phyloP scores from a whole-genome alignment of 495 filamentous ascomycete genomes.

The Talaromyces borbonicus region DNA sequence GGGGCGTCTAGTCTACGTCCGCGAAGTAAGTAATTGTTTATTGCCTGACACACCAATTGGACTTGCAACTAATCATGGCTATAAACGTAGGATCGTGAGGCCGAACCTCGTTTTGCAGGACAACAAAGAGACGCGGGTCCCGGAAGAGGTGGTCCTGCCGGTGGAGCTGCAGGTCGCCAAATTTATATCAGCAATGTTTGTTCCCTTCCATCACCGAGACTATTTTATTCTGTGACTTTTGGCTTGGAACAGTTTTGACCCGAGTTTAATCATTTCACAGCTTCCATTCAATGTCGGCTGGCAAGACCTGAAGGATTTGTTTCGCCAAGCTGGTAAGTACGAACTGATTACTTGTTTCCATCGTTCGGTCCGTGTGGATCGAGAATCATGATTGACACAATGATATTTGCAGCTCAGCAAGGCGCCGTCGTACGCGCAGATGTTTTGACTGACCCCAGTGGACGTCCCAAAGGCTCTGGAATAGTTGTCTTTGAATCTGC shows the following conservation, averaged over 20 bases:
- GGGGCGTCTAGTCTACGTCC: slow-evolving; percentile 96
- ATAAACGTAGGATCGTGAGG: slow-evolving; percentile 69
- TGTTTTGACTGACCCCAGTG: slow-evolving; percentile 85
- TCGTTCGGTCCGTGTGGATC: background rate
- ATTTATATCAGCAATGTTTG: slow-evolving; percentile 98
- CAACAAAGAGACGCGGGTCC: slow-evolving; percentile 46
- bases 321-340: slow-evolving; percentile 90
- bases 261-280: too few species aligned
- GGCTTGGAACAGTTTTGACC: background rate
- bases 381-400: slow-evolving; percentile 23
- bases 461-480: slow-evolving; percentile 87
- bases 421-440: slow-evolving; percentile 91
- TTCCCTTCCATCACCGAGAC: slow-evolving; percentile 27
- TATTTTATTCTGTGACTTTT: slow-evolving; percentile 13
- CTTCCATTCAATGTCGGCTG: slow-evolving; percentile 96
- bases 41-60: background rate
- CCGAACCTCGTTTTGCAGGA: slow-evolving; percentile 86
- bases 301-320: slow-evolving; percentile 98
- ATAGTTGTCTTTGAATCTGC: slow-evolving; percentile 94
- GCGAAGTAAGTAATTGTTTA: slow-evolving; percentile 56
- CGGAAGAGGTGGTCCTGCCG: slow-evolving; percentile 34
- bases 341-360: slow-evolving; percentile 5
- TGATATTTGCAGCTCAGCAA: slow-evolving; percentile 44
- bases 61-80: slow-evolving; percentile 11
- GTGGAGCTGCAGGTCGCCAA: slow-evolving; percentile 59